Conservation (phyloP, 2,329 filamentous ascomycete species). For the Pleurostoma richardsiae region DNA sequence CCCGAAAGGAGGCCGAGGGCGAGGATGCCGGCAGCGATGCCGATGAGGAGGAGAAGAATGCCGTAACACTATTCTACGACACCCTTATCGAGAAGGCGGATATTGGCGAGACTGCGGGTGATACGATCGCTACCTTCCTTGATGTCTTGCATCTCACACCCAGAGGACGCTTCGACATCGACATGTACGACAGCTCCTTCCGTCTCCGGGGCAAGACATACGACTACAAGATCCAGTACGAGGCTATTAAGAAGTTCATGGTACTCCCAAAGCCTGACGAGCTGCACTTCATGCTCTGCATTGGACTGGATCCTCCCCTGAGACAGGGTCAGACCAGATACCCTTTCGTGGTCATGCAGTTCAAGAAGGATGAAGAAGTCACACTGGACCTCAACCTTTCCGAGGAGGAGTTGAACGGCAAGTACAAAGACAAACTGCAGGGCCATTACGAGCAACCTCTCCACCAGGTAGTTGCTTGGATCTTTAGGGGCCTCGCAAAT, state of each 20-base stretch:
- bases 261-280: conserved; percentile 98
- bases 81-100: conserved; percentile 97
- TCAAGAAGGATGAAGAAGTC: conserved; percentile 96
- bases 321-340: conserved; percentile 97
- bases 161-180: conserved; percentile 98
- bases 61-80: conserved; percentile 96
- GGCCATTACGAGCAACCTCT: conserved; percentile 90
- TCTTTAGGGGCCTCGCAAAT: conserved; percentile 89
- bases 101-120: conserved; percentile 97
- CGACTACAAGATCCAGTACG: conserved; percentile 99
- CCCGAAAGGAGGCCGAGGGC: conserved; percentile 69
- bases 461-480: conserved; percentile 88
- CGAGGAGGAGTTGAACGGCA: conserved; percentile 74
- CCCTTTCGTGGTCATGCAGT: conserved; percentile 98
- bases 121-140: conserved; percentile 95
- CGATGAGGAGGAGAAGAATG: conserved; percentile 82
- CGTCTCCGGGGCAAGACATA: conserved; percentile 97
- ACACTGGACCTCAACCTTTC: conserved; percentile 95
- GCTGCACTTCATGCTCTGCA: conserved; percentile 87
- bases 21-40: conserved; percentile 66
- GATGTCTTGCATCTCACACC: conserved; percentile 96
- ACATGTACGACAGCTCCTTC: conserved; percentile 98
- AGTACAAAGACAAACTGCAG: conserved; percentile 87
- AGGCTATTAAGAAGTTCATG: conserved; percentile 98
- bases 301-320: conserved; percentile 90